Conservation (phyloP, 257 asterid genomes). For the Avicennia marina region DNA sequence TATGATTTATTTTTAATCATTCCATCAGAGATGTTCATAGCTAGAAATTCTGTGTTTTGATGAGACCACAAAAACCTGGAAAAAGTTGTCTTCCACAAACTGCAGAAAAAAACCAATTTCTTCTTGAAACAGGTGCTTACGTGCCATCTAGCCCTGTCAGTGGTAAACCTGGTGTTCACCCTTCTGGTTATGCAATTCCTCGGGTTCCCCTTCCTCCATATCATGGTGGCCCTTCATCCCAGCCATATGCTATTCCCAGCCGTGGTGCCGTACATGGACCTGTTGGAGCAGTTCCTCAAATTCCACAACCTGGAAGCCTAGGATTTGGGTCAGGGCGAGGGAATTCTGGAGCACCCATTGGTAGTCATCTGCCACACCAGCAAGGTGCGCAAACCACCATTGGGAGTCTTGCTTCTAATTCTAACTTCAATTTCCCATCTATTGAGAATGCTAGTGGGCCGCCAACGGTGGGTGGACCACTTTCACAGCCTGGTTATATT, state of each 20-base stretch:
- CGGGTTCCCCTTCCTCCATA: slow-evolving; percentile 77
- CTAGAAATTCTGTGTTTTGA: too few species aligned
- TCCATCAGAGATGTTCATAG: too few species aligned
- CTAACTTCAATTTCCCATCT: slow-evolving; percentile 73
- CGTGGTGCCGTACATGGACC: slow-evolving; percentile 96
- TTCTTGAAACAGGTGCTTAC: slow-evolving; percentile 61
- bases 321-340: slow-evolving; percentile 97
- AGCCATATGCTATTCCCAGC: slow-evolving; percentile 93
- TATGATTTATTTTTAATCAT: too few species aligned
- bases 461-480: slow-evolving; percentile 81
- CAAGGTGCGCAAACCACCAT: slow-evolving; percentile 77
- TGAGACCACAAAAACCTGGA: too few species aligned
- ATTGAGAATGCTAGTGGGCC: slow-evolving; percentile 85
- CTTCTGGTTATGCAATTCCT: slow-evolving; percentile 81
- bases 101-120: not conserved
- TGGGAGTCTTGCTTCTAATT: slow-evolving; percentile 62
- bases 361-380: slow-evolving; percentile 87
- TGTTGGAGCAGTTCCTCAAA: slow-evolving; percentile 84
- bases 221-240: slow-evolving; percentile 80
- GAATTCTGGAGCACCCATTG: slow-evolving; percentile 75
- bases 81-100: too few species aligned
- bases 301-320: slow-evolving; percentile 78
- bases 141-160: slow-evolving; percentile 78
- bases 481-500: slow-evolving; percentile 89
- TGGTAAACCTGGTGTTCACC: slow-evolving; percentile 82